These are phyloP conservation scores for Aquilaria yunnanensis DNA, from an alignment of 345 rosid species.

Conservation along the genomic window DNA sequence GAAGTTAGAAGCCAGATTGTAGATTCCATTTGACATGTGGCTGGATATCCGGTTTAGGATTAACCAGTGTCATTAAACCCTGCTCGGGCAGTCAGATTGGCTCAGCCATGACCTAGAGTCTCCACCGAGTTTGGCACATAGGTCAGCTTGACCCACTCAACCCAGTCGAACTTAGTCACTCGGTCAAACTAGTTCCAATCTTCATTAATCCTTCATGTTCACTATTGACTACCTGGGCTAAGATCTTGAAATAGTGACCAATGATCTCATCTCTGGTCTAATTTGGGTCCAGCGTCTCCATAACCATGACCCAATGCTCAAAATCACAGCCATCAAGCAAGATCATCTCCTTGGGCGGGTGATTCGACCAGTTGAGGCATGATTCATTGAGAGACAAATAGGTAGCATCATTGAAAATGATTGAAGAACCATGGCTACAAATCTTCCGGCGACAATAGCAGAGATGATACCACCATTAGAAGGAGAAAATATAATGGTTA, in stretches of 20 bases:
- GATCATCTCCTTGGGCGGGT: conserved; percentile 88
- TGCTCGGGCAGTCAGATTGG: too few relatives aligned
- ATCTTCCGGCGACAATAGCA: conserved; percentile 12
- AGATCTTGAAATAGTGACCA: conserved; percentile 62
- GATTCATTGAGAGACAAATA: conserved; percentile 67
- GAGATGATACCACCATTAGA: not conserved
- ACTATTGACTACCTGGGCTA: conserved; percentile 37
- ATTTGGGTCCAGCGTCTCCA: conserved; percentile 62
- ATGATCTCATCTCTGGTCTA: conserved; percentile 87
- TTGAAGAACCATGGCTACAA: conserved; percentile 5
- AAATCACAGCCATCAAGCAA: conserved; percentile 93
- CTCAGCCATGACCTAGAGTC: too few relatives aligned
- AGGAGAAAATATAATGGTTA: too few relatives aligned
- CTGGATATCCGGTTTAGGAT: too few relatives aligned
- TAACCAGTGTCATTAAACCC: too few relatives aligned
- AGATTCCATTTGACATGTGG: too few relatives aligned
- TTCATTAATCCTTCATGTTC: too few relatives aligned
- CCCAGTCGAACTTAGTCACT: too few relatives aligned
- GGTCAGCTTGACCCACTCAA: too few relatives aligned
- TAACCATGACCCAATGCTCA: conserved; percentile 87
- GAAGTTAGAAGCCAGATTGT: too few relatives aligned
- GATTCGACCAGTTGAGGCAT: conserved; percentile 79
- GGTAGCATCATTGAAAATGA: conserved; percentile 38
- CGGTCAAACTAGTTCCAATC: too few relatives aligned
- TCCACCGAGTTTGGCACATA: too few relatives aligned